A percentile compares a stretch with the other conserved stretches of the same genome.
Evolutionary conservation across 75 land plant species (phyloP).

Genomic region (Pinus albicaulis): DNA sequence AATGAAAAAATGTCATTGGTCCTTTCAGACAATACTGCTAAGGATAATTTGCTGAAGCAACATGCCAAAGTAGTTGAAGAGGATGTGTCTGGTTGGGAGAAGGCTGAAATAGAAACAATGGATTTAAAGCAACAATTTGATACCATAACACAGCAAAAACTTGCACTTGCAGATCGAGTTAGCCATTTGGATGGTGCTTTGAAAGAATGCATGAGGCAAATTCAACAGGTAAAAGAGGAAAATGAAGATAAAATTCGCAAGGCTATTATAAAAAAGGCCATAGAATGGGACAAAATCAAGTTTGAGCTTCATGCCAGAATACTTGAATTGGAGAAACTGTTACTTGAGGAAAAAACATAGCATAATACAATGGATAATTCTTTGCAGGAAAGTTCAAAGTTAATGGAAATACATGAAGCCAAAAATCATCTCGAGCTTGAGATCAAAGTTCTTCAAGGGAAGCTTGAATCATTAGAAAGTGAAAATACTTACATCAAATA

Average conservation of each 20-base stretch:
- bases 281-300: conserved; percentile 55
- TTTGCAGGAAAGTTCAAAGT: conserved; percentile 51
- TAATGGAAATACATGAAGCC: conserved; percentile 58
- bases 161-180: conserved; percentile 47
- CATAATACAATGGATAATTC: conserved; percentile 14
- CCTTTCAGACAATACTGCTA: too few species aligned
- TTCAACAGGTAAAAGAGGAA: conserved; percentile 64
- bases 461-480: conserved; percentile 50
- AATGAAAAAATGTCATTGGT: too few species aligned
- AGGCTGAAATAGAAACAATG: conserved; percentile 68
- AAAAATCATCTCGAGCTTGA: conserved; percentile 68
- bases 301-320: conserved; percentile 49
- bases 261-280: conserved; percentile 36
- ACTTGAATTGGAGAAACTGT: conserved; percentile 36
- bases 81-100: conserved; percentile 99
- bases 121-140: conserved; percentile 67
- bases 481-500: conserved; percentile 62
- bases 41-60: too few species aligned
- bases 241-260: conserved; percentile 59
- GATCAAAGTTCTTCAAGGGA: conserved; percentile 31
- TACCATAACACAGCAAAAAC: conserved; percentile 46
- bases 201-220: conserved; percentile 86
- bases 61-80: too few species aligned
- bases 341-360: conserved; percentile 36
- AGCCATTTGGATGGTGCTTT: conserved; percentile 86